A percentile compares a stretch with the other conserved stretches of the same genome.
Evolutionary conservation across 352 stramenopile species (phyloP).

Genomic region (Globisporangium irregulare): DNA sequence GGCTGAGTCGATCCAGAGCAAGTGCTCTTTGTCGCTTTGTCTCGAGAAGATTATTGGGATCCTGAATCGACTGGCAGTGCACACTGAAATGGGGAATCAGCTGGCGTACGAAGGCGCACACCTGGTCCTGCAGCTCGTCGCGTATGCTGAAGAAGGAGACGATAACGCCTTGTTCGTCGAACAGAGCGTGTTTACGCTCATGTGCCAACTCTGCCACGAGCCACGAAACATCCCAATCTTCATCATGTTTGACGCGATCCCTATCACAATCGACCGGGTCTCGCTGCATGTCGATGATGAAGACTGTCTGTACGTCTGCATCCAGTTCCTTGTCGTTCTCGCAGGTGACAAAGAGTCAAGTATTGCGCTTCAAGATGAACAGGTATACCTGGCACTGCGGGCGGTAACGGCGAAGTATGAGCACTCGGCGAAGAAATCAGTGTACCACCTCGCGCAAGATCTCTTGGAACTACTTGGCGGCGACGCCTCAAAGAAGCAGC

Average conservation of each 20-base stretch:
- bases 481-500: background rate
- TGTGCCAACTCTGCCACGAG: slow-evolving; percentile 36
- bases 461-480: slow-evolving; percentile 18
- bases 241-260: slow-evolving; percentile 37
- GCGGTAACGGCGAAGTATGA: slow-evolving; percentile 24
- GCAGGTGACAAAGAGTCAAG: slow-evolving; percentile 21
- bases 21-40: slow-evolving; percentile 17
- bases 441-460: slow-evolving; percentile 24
- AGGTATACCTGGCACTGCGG: slow-evolving; percentile 22
- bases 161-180: slow-evolving; percentile 26
- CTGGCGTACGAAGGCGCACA: slow-evolving; percentile 28
- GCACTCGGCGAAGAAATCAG: slow-evolving; percentile 6
- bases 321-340: slow-evolving; percentile 33
- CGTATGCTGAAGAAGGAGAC: slow-evolving; percentile 5
- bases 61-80: slow-evolving; percentile 29
- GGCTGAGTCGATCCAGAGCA: slow-evolving; percentile 26
- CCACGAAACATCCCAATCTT: slow-evolving; percentile 26
- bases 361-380: slow-evolving; percentile 21
- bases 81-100: slow-evolving; percentile 19
- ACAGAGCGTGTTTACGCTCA: slow-evolving; percentile 25
- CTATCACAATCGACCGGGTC: slow-evolving; percentile 31
- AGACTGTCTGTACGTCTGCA: slow-evolving; percentile 23
- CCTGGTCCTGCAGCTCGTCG: slow-evolving; percentile 29
- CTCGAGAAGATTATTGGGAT: slow-evolving; percentile 51
- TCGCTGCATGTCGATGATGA: slow-evolving; percentile 28